phyloP scores from a whole-genome alignment of 441 rosid genomes.

The Viola pubescens region DNA sequence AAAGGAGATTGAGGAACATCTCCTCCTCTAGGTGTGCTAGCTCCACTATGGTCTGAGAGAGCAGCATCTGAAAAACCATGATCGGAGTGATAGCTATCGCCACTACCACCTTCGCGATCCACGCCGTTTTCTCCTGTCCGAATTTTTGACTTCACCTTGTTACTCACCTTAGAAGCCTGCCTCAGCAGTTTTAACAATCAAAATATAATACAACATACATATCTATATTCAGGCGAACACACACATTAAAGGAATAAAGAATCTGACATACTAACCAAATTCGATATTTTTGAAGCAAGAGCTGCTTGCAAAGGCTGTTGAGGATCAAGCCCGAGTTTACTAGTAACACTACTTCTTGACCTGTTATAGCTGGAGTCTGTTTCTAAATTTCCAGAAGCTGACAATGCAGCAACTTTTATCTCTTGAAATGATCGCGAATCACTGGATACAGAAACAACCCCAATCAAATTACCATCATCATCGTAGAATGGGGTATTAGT shows the following conservation, averaged over 20 bases:
- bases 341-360: slow-evolving; percentile 40
- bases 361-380: slow-evolving; percentile 41
- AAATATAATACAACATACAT: slow-evolving; percentile 10
- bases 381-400: slow-evolving; percentile 32
- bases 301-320: slow-evolving; percentile 87
- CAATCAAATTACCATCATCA: slow-evolving; percentile 64
- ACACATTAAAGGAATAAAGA: slow-evolving; percentile 10
- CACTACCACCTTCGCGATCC: slow-evolving; percentile 67
- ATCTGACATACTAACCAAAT: slow-evolving; percentile 57
- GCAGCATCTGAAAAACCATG: slow-evolving; percentile 45
- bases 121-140: slow-evolving; percentile 41
- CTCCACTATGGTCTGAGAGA: slow-evolving; percentile 61
- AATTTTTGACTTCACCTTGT: slow-evolving; percentile 74
- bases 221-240: slow-evolving; percentile 5
- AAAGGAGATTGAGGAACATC: slow-evolving; percentile 48
- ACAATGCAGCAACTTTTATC: slow-evolving; percentile 20
- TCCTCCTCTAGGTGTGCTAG: slow-evolving; percentile 92
- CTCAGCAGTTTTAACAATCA: slow-evolving; percentile 24
- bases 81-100: slow-evolving; percentile 64
- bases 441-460: slow-evolving; percentile 62
- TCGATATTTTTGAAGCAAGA: slow-evolving; percentile 74
- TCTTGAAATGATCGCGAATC: slow-evolving; percentile 46
- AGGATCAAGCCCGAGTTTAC: slow-evolving; percentile 82
- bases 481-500: slow-evolving; percentile 74
- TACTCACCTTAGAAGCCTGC: slow-evolving; percentile 80